Conservation (phyloP, 805 yeast species). For the Teunomyces barrocoloradensis region DNA sequence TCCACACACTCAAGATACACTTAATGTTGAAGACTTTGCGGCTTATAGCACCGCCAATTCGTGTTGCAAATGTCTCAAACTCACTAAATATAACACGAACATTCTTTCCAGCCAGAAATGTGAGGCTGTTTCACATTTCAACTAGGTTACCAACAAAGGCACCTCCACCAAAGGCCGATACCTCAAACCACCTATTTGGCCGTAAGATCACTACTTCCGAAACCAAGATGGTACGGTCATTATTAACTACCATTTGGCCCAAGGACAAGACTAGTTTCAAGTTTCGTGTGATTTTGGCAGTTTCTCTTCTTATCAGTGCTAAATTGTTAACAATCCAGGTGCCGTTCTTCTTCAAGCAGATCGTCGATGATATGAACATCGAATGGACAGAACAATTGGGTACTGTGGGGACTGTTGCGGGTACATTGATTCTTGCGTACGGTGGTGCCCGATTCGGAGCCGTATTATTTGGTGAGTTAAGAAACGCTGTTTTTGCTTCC, state of each 20-base stretch:
- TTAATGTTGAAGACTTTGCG: slow-evolving; percentile 1
- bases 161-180: slow-evolving; percentile 4
- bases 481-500: slow-evolving; percentile 93
- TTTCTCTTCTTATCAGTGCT: slow-evolving; percentile 70
- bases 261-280: slow-evolving; percentile 63
- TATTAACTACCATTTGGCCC: slow-evolving; percentile 80
- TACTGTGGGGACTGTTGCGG: slow-evolving; percentile 62
- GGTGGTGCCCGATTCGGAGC: slow-evolving; percentile 95
- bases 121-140: background rate
- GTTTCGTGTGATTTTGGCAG: slow-evolving; percentile 71
- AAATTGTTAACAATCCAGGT: slow-evolving; percentile 92
- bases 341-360: slow-evolving; percentile 85
- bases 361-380: slow-evolving; percentile 88
- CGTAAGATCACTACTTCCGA: slow-evolving; percentile 37
- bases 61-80: background rate
- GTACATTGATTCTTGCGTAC: slow-evolving; percentile 72
- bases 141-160: background rate
- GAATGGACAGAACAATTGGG: slow-evolving; percentile 73
- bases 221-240: slow-evolving; percentile 56
- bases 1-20: background rate
- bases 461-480: slow-evolving; percentile 86
- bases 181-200: slow-evolving; percentile 23
- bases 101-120: background rate
- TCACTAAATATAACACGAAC: background rate
- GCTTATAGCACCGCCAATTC: background rate